Conservation (phyloP, 2,329 filamentous ascomycete genomes). For the Helotiales sp. region DNA sequence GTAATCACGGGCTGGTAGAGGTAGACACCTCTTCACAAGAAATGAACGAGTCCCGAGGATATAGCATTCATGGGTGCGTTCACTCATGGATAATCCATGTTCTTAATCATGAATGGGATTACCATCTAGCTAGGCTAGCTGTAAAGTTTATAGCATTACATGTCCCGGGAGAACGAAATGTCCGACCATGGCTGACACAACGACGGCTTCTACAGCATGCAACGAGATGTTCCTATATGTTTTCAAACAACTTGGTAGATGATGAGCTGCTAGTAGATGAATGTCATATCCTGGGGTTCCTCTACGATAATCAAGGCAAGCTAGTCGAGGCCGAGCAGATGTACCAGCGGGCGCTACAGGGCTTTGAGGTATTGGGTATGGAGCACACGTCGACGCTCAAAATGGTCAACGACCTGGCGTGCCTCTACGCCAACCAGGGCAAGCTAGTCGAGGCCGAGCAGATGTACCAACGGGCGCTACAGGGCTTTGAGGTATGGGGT, state of each 20-base stretch:
- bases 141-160: slow-evolving; percentile 15
- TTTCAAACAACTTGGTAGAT: slow-evolving; percentile 22
- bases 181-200: not conserved
- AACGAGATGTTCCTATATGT: slow-evolving; percentile 9
- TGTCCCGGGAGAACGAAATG: slow-evolving; percentile 1
- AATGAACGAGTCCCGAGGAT: slow-evolving; percentile 13
- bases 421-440: no score
- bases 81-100: slow-evolving; percentile 16
- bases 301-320: no score
- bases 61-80: slow-evolving; percentile 22
- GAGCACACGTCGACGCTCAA: no score
- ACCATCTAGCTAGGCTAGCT: slow-evolving; percentile 13
- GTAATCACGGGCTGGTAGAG: slow-evolving; percentile 16
- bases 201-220: not conserved
- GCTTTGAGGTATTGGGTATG: no score
- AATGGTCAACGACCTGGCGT: no score
- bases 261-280: slow-evolving; percentile 19
- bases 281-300: no score
- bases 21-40: slow-evolving; percentile 10
- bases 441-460: no score
- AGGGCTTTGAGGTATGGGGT: no score
- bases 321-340: no score
- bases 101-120: slow-evolving; percentile 21
- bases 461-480: no score
- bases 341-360: no score